Conservation (phyloP, 495 filamentous ascomycete species). For the Apodospora peruviana region DNA sequence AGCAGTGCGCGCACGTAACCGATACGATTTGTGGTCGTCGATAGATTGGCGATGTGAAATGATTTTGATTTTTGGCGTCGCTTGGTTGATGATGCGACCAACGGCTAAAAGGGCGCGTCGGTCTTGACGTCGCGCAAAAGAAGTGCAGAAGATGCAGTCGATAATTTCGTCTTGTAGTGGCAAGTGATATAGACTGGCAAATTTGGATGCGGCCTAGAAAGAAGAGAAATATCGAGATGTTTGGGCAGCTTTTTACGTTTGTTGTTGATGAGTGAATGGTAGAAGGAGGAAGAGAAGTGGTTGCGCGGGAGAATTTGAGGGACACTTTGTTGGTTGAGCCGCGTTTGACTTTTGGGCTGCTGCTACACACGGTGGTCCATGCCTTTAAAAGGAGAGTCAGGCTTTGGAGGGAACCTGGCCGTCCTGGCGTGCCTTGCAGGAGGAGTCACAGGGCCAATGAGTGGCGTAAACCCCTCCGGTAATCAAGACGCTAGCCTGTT, state of each 20-base stretch:
- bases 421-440: not conserved
- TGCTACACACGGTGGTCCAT: too few relatives aligned
- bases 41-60: slow-evolving; percentile 5
- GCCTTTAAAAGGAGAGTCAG: not conserved
- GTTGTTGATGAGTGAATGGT: slow-evolving; percentile 14
- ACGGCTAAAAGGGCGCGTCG: slow-evolving; percentile 8
- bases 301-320: slow-evolving; percentile 5
- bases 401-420: not conserved
- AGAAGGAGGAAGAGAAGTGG: slow-evolving; percentile 10
- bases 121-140: slow-evolving; percentile 2
- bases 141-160: not conserved
- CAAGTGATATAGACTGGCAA: slow-evolving; percentile 27
- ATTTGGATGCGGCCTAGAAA: slow-evolving; percentile 38
- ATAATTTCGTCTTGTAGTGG: slow-evolving; percentile 5
- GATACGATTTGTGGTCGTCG: not conserved
- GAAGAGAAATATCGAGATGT: slow-evolving; percentile 17
- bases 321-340: not conserved
- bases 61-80: not conserved
- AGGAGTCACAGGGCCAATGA: too few relatives aligned
- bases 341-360: too few relatives aligned
- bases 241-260: slow-evolving; percentile 12
- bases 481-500: too few relatives aligned
- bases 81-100: not conserved
- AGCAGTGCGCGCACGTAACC: too few relatives aligned
- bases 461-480: too few relatives aligned